Base-by-base conservation (phyloP, 768 basidiomycete species). In the Plicaturopsis crispa region DNA sequence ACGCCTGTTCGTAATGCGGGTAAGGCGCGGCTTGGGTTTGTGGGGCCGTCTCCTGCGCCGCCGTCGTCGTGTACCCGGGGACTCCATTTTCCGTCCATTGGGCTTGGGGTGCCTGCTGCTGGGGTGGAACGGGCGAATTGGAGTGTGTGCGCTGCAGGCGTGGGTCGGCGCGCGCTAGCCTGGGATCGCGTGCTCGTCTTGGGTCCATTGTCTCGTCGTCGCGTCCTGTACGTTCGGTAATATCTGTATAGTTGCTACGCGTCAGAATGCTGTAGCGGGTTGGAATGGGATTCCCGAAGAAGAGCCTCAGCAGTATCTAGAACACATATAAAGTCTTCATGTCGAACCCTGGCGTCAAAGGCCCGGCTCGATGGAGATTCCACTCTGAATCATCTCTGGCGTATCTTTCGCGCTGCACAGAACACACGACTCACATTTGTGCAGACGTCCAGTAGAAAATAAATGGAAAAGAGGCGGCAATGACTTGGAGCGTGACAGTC, bases 361-460 rank as follows among this genome's bases (percentile, higher is more conserved):
- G 33, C 48, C 59, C 62, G 70, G 83, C 75, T 88, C 70, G 66
- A 74, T 83, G 58, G 62, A 81, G 87, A 66, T 79, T 86, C 87
- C 87, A 90, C 87, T 90, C 87, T 84, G 80, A 84, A 75, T 90
- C 84, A 89, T 90, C 87, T 58, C 56, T 22, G 49, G 47, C n/a
- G n/a, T n/a, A n/a, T n/a, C n/a, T n/a, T n/a, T n/a, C n/a, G n/a
- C n/a, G n/a, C n/a, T n/a, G n/a, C n/a, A n/a, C n/a, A n/a, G n/a
- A n/a, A n/a, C n/a, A n/a, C n/a, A n/a, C n/a, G n/a, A n/a, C n/a
- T n/a, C n/a, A n/a, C n/a, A 36, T 30, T 7, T 17, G 44, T 38
- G 41, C 55, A 57, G 28, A 63, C 57, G 40, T 47, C 20, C n/a
- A 22, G 24, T 3, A 19, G 18, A 24, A 20, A 17, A n/a, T 20